Evolutionary conservation across 768 basidiomycete genomes (phyloP), one percentile per base, ranked within the genome.

Genomic region (Russula abietina): DNA sequence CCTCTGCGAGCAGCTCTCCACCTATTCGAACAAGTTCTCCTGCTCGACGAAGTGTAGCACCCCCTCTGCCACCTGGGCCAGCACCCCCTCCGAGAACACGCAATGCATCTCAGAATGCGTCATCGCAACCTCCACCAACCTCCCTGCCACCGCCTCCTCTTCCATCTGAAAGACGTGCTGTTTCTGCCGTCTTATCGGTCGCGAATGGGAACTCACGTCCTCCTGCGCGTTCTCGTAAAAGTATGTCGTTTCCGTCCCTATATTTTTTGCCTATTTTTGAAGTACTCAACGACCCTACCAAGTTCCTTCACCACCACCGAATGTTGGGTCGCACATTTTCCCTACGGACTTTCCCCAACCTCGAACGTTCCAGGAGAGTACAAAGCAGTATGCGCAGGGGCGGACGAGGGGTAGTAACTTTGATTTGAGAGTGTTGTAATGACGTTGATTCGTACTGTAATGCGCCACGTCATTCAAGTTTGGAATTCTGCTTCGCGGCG

Each of bases 261-360:
- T 7, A 0, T 11, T n/a, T 30, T 38, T 28, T 1, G 1, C 14
- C 14, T 49, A 9, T 10, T 10, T 26, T 30, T 19, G 4, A 19
- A 9, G 17, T 39, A 24, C 36, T 61, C 9, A 60, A 60, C 12
- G 16, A 71, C 65, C 36, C 54, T 59, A 50, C 60, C 51, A 4
- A 83, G 82, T 82, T 51, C 80, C 83, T 24, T 76, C 81, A 4
- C 83, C 83, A 7, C 84, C 84, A 28, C 82, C 89, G 2, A 83
- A 79, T 59, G 81, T 80, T 46, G 89, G 89, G 10, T 72, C 79
- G 26, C 87, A 90, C 69, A 85, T 79, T 17, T 93, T 91, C 71
- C 89, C 89, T 8, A 75, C 77, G 16, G 89, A 86, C 55, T 91
- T 93, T 71, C 91, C 91, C 1, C 84, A 85, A 16, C 91, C 91